Evolutionary conservation across 768 basidiomycete genomes (phyloP), one percentile per base, ranked within the genome.

Genomic region (Psilocybe cubensis): DNA sequence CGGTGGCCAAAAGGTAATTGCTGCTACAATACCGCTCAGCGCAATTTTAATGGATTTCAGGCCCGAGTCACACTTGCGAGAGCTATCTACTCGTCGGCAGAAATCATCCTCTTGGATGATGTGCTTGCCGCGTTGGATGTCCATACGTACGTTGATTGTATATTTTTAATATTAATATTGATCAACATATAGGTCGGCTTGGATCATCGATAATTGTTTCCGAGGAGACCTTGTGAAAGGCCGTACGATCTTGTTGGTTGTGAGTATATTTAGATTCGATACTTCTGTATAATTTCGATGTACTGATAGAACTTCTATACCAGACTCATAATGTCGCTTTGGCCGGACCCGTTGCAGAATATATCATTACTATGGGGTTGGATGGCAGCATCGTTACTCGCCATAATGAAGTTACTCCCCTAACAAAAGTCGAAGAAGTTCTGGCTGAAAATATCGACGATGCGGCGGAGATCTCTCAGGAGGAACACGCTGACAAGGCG

Each of bases 161-260:
- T 38, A 41, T 29, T 54, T 25, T 18, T 25, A 35, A 21, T 27
- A n/a, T 40, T 20, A 14, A 14, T 21, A 23, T 12, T n/a, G 46
- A 21, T 38, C 46, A 23, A 21, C 51, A 18, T 31, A 5, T 27
- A 64, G 63, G 11, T 46, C 61, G 14, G 50, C 57, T 28, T 60
- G 60, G 55, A 58, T 97, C 33, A 87, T 86, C 63, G 77, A 84
- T 23, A 78, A 91, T 43, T 94, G 92, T 63, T 77, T 97, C 40
- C 78, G 80, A 59, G 93, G 94, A 8, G 86, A 89, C 43, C 73
- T 96, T 35, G 79, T 93, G 65, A 72, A 76, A 25, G 85, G 82
- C 11, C 80, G 94, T 43, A 96, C 95, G 0, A 74, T 94, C 53
- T 79, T 96, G 43, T 78, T 96, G 18, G 94, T 96, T 20, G 83